These are phyloP conservation scores for Cryptococcus amylolentus DNA, from an alignment of 1,284 basidiomycete genomes.

Conservation along the genomic window DNA sequence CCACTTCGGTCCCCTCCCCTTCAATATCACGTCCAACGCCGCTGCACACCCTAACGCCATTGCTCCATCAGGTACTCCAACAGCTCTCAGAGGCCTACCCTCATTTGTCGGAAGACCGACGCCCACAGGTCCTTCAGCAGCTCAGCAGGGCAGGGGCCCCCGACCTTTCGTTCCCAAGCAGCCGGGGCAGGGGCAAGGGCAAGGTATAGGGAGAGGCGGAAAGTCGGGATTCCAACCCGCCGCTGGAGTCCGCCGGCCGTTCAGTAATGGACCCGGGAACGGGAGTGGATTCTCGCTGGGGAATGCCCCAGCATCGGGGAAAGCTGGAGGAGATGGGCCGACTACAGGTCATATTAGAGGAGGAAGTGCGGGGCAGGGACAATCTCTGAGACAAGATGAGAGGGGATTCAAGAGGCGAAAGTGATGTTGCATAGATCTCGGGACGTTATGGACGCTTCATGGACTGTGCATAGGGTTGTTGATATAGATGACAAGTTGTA, in stretches of 20 bases:
- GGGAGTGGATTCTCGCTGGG: not conserved
- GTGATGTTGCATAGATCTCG: not conserved
- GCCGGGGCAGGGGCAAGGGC: too few species aligned
- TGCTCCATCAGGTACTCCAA: not conserved
- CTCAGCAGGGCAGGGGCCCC: too few species aligned
- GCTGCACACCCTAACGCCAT: not conserved
- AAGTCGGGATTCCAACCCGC: too few species aligned
- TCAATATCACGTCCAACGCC: not conserved
- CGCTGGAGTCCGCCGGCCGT: not conserved
- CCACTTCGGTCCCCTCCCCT: conserved; percentile 17
- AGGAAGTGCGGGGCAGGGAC: not conserved
- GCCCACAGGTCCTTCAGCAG: too few species aligned
- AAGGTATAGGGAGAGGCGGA: too few species aligned
- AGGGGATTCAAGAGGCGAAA: conserved; percentile 1
- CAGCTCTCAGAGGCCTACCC: not conserved
- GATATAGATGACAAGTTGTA: too few species aligned
- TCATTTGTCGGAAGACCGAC: not conserved
- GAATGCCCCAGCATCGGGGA: too few species aligned
- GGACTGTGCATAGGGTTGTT: too few species aligned
- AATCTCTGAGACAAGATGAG: not conserved
- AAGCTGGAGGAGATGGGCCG: not conserved
- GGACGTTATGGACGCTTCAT: too few species aligned
- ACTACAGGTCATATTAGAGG: not conserved
- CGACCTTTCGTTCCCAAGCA: too few species aligned
- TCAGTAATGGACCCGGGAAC: not conserved